A percentile compares a stretch with the other conserved stretches of the same genome.
These are phyloP conservation scores for Nigrospora oryzae DNA, from an alignment of 2,329 filamentous ascomycete genomes.

Conservation along the genomic window DNA sequence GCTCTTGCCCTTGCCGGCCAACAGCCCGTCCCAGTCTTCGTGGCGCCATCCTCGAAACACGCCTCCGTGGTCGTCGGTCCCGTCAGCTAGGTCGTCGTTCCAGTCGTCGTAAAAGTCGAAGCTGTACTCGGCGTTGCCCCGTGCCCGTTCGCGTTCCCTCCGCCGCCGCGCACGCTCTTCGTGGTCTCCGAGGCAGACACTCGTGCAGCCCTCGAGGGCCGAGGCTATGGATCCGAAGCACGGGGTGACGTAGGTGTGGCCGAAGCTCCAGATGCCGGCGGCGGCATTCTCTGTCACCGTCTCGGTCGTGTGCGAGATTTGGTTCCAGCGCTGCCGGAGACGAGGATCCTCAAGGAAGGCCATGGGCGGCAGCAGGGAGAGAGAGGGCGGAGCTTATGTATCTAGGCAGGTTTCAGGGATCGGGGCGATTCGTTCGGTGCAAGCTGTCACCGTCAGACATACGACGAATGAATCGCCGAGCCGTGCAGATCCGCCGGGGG, in stretches of 20 bases:
- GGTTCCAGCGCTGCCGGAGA: constrained; percentile 87
- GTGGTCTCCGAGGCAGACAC: constrained; percentile 60
- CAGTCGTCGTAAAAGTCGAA: constrained; percentile 99
- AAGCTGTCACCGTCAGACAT: background rate
- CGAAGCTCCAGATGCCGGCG: constrained; percentile 80
- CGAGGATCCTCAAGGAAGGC: constrained; percentile 71
- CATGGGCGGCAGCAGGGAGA: constrained; percentile 25
- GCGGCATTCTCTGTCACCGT: constrained; percentile 87
- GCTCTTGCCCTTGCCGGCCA: constrained; percentile 50
- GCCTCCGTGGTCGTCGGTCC: constrained; percentile 41
- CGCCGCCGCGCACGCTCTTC: constrained; percentile 65
- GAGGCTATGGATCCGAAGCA: constrained; percentile 62
- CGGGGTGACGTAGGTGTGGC: constrained; percentile 75
- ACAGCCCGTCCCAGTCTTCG: constrained; percentile 77
- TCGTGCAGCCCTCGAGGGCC: constrained; percentile 64
- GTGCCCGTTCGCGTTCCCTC: constrained; percentile 52
- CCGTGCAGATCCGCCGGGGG: no score
- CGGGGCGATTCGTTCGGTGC: background rate
- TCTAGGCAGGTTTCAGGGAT: background rate
- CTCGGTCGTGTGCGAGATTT: constrained; percentile 84
- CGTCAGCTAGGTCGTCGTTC: constrained; percentile 53
- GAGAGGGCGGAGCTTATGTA: background rate
- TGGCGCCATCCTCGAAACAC: constrained; percentile 66
- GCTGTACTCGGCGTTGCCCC: constrained; percentile 65
- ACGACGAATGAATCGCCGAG: background rate